Base-by-base conservation (phyloP, 2,329 filamentous ascomycete species). In the Neopestalotiopsis sp. region DNA sequence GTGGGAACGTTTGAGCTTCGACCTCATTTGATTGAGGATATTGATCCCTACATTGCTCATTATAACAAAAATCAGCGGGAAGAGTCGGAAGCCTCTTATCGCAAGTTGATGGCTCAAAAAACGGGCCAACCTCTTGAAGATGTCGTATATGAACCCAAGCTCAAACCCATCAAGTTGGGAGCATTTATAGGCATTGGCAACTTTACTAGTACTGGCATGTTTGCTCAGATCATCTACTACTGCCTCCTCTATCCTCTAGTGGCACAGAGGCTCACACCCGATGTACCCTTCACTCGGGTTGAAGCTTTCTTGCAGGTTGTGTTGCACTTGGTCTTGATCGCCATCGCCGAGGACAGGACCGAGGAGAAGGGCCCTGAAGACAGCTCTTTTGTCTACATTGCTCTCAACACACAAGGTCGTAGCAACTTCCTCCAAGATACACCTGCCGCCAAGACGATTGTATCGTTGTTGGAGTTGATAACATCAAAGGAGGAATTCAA, bases 61-160 rank as follows among this genome's bases (percentile, higher is more conserved):
- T 99, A 97, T 80, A 97, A 91, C 76, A 97, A 97, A 78, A 99
- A 99, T 76, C 95, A 98, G 79, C 90, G 96, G 65, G 96, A 99
- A 77, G 96, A 99, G 79, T 94, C 95, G 0, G 96, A 99, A 80
- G 91, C 89, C 73, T 92, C 94, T 3, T 98, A 96, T 82, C 94
- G 92, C 74, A 91, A 92, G 76, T 92, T 93, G 85, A 90, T 96
- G 84, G 93, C 94, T 12, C 94, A 94, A 82, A 94, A 93, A 81
- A 94, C 92, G 0, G 94, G 95, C 20, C 94, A 95, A 78, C 86
- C 91, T 58, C 83, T 88, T 1, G 90, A 94, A 56, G 94, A 98
- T 67, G 91, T 98, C 69, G 94, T 98, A 2, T 98, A 94, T 77
- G 95, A 98, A 79, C 95, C 97, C 0, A 94, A 91, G 74, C 86